A percentile compares a stretch with the other conserved stretches of the same genome.
Conservation (phyloP, 2,329 filamentous ascomycete genomes). For the Colletotrichum sublineola region DNA sequence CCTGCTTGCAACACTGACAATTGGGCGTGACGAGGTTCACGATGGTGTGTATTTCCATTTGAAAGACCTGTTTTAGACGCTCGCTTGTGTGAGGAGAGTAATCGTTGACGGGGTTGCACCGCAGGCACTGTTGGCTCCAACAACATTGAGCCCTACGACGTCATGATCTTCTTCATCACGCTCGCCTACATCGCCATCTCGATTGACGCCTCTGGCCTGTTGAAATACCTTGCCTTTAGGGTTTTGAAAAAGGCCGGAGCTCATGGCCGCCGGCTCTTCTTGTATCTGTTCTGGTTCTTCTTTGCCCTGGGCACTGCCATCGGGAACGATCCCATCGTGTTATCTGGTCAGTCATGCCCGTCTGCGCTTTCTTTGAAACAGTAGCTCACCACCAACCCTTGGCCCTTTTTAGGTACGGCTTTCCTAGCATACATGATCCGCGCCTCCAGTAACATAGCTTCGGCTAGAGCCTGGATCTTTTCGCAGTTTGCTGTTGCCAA, state of each 20-base stretch:
- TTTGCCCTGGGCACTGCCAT: slow-evolving; percentile 76
- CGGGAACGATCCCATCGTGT: slow-evolving; percentile 81
- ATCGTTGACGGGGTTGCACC: not conserved
- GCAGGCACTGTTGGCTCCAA: slow-evolving; percentile 73
- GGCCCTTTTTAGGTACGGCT: slow-evolving; percentile 71
- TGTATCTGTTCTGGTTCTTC: slow-evolving; percentile 81
- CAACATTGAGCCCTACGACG: slow-evolving; percentile 77
- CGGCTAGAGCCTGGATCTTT: slow-evolving; percentile 78
- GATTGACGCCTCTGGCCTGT: slow-evolving; percentile 80
- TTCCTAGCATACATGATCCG: slow-evolving; percentile 84
- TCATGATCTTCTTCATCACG: slow-evolving; percentile 81
- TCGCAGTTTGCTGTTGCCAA: slow-evolving; percentile 80
- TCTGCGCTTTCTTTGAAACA: not conserved
- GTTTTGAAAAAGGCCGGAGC: slow-evolving; percentile 77
- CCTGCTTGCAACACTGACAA: slow-evolving; percentile 76
- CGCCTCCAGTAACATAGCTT: slow-evolving; percentile 79
- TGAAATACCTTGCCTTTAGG: slow-evolving; percentile 77
- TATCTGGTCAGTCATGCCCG: not conserved
- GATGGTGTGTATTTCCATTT: slow-evolving; percentile 52
- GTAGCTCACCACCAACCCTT: not conserved
- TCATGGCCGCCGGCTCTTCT: slow-evolving; percentile 75
- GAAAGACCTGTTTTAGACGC: too few species aligned
- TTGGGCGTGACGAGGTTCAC: slow-evolving; percentile 75
- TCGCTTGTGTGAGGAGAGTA: not conserved
- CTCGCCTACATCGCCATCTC: slow-evolving; percentile 83